Evolutionary conservation across 441 rosid species (phyloP), one percentile per base, ranked within the genome.

Genomic region (Eruca vesicaria): DNA sequence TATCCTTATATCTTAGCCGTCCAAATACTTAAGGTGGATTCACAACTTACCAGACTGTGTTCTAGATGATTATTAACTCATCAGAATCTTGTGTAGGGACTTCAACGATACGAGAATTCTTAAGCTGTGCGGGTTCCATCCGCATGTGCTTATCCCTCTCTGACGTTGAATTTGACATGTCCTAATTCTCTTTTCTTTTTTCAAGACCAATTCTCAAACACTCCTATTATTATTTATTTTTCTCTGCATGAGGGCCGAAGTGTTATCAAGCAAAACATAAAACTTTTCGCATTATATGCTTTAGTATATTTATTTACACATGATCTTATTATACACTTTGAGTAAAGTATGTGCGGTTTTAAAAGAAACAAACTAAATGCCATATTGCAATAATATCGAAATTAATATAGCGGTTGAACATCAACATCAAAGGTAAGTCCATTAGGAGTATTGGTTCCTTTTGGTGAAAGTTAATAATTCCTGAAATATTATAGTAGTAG

Each of bases 121-220:
- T n/a, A n/a, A n/a, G n/a, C n/a, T n/a, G n/a, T n/a, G n/a, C n/a
- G n/a, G n/a, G n/a, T n/a, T n/a, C n/a, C n/a, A n/a, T n/a, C n/a
- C n/a, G n/a, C n/a, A 77, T 71, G 80, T 77, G 80, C 67, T 61
- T 68, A 16, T 33, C 62, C 3, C 6, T 69, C 60, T 41, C 79
- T 76, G 74, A 62, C 66, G 31, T 33, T 71, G 76, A 65, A 64
- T 65, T 77, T 71, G 80, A 71, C 72, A 77, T 77, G 57, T 71
- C 76, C 28, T 4, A 31, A 21, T 7, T 14, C 14, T 53, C 0
- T 63, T 45, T n/a, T 41, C 28, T 53, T 9, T 52, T 61, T 52
- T 14, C 59, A 41, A 69, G 0, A 69, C 29, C 8, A 45, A 45
- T 9, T 28, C 26, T 11, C 29, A 20, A 56, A 56, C 15, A 45